Evolutionary conservation across 345 rosid genomes (phyloP).

Genomic region (Kandelia obovata): DNA sequence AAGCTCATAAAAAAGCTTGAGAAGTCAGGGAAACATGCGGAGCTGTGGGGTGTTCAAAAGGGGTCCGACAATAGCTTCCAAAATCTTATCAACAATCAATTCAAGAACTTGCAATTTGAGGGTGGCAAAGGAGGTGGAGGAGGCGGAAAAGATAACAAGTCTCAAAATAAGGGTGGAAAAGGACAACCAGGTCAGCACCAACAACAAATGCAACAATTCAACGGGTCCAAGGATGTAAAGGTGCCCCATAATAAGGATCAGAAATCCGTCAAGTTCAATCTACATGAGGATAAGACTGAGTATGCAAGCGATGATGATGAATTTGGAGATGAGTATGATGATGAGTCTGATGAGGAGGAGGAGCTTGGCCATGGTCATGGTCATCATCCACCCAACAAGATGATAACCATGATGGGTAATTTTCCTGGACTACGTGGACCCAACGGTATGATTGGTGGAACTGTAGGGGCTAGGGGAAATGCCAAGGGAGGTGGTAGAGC

Average conservation of each 20-base stretch:
- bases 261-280: conserved; percentile 62
- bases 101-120: conserved; percentile 45
- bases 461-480: not conserved
- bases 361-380: conserved; percentile 48
- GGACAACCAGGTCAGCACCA: conserved; percentile 33
- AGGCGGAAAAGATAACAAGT: conserved; percentile 42
- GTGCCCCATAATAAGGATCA: conserved; percentile 35
- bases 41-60: conserved; percentile 60
- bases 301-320: conserved; percentile 28
- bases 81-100: conserved; percentile 41
- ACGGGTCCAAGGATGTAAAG: conserved; percentile 39
- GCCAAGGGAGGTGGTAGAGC: conserved; percentile 32
- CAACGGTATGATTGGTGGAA: conserved; percentile 32
- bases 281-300: conserved; percentile 35
- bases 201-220: conserved; percentile 33
- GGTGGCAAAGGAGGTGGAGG: conserved; percentile 27
- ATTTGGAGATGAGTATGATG: conserved; percentile 14
- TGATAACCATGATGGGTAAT: conserved; percentile 33
- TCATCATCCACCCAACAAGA: conserved; percentile 41
- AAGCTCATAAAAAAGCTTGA: conserved; percentile 67
- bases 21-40: conserved; percentile 90
- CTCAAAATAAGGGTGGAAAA: conserved; percentile 43
- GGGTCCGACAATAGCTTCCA: conserved; percentile 37
- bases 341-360: conserved; percentile 40
- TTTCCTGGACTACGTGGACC: conserved; percentile 8